Evolutionary conservation across 768 basidiomycete genomes (phyloP), one percentile per base, ranked within the genome.

Genomic region (Calocera cornea): DNA sequence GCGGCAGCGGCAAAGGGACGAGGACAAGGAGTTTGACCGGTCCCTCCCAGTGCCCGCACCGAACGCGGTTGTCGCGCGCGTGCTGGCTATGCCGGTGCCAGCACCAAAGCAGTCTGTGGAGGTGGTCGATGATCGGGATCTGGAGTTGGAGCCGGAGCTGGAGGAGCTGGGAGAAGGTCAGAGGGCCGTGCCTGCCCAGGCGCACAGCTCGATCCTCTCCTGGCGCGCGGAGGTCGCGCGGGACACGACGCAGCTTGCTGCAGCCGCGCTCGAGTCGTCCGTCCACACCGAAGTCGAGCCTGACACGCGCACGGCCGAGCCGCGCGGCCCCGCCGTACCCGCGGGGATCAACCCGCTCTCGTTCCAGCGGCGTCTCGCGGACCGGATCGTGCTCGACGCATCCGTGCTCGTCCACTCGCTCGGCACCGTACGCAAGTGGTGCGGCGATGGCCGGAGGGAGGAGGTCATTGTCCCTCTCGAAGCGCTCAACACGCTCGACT

Each of bases 401-500:
- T 91, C 89, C 73, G 88, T 92, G 24, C 81, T 93, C 40, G 81
- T 93, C 16, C 86, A 92, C 73, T 87, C 85, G 0, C 76, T 92
- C 36, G 83, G 85, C 67, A 86, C 90, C 68, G 82, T 95, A 72
- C 90, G 90, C 80, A 85, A 84, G 70, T 89, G 92, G 87, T 88
- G 88, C 76, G 83, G 82, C 68, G 86, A 89, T 0, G 88, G 87
- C 0, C 81, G 90, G 33, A 79, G 87, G 69, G 92, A 94, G 76
- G 77, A 92, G 34, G 72, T 97, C 64, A 84, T 97, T 63, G 80
- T 93, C 50, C 93, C 94, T 5, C 84, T 94, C 31, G 93, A 97
- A 84, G 93, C 89, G 10, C 82, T 97, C 31, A 95, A 93, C 73
- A 95, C 93, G 0, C 82, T 97, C 1, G 94, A 97, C 74, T 79